Evolutionary conservation across 1,284 basidiomycete species (phyloP).

Genomic region (Leccinum cinnamomeum): DNA sequence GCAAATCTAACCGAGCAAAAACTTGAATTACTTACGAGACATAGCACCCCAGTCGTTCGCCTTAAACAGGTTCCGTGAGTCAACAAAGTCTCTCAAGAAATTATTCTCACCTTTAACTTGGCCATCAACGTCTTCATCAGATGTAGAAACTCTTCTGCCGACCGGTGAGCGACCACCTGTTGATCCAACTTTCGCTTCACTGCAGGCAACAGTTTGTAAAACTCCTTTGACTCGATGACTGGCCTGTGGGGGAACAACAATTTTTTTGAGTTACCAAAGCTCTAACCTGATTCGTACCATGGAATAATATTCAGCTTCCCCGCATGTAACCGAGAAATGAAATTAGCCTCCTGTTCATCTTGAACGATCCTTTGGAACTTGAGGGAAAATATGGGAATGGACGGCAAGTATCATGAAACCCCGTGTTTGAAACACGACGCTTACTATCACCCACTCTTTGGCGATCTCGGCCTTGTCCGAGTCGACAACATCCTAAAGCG

Average conservation of each 20-base stretch:
- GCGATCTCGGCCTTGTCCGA: conserved; percentile 57
- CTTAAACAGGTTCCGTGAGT: conserved; percentile 29
- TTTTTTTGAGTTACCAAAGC: background rate
- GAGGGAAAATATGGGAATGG: conserved; percentile 43
- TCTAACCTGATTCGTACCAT: conserved; percentile 29
- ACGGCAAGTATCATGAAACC: background rate
- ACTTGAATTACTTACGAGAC: conserved; percentile 44
- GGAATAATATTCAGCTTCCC: conserved; percentile 59
- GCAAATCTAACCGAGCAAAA: conserved; percentile 25
- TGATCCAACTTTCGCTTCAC: conserved; percentile 48
- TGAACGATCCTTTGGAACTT: conserved; percentile 60
- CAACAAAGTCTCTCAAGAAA: background rate
- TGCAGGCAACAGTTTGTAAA: conserved; percentile 51
- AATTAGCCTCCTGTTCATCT: conserved; percentile 60
- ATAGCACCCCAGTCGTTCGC: conserved; percentile 64
- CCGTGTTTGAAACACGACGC: background rate
- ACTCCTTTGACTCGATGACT: conserved; percentile 59
- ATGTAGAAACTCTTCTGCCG: conserved; percentile 55
- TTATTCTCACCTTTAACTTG: conserved; percentile 52
- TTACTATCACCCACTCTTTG: conserved; percentile 44
- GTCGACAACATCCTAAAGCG: conserved; percentile 55
- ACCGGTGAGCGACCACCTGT: conserved; percentile 48
- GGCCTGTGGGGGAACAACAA: conserved; percentile 41
- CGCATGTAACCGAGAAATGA: conserved; percentile 55
- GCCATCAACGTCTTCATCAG: conserved; percentile 65